Evolutionary conservation across 495 filamentous ascomycete genomes (phyloP).

Genomic region (Pyrenopolyporus hunteri): DNA sequence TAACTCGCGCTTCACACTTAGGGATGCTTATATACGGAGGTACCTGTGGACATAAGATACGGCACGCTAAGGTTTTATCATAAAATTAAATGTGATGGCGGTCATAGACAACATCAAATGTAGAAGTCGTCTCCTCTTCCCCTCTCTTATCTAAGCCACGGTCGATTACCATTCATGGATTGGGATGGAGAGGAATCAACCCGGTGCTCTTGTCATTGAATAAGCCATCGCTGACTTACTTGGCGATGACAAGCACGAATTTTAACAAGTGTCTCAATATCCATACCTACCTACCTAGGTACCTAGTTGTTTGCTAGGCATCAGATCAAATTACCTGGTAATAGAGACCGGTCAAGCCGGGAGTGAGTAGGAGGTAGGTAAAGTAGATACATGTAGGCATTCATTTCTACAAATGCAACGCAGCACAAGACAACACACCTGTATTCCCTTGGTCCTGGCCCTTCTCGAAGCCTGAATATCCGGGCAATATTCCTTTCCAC

Average conservation of each 20-base stretch:
- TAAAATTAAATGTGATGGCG: no score
- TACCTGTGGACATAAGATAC: no score
- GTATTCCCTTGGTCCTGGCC: conserved; percentile 13
- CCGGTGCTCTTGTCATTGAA: background rate
- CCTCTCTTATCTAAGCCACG: conserved; percentile 2
- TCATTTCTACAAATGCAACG: conserved; percentile 11
- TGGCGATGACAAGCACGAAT: no score
- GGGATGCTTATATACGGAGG: no score
- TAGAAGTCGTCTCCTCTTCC: no score
- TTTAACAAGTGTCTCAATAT: no score
- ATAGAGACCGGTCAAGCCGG: background rate
- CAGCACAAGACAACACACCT: conserved; percentile 30
- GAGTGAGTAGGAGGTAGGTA: background rate
- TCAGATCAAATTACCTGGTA: background rate
- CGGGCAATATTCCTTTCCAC: no score
- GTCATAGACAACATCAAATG: no score
- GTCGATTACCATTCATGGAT: background rate
- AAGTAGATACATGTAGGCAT: background rate
- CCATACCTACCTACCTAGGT: background rate
- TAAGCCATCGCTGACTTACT: background rate
- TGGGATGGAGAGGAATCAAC: background rate
- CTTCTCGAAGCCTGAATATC: background rate
- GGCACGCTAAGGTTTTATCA: no score
- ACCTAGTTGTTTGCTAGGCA: no score
- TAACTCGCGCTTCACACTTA: no score